A percentile compares a stretch with the other conserved stretches of the same genome.
Evolutionary conservation across 176 grass and related monocot species (phyloP).

Genomic region (Tillandsia fasciculata): DNA sequence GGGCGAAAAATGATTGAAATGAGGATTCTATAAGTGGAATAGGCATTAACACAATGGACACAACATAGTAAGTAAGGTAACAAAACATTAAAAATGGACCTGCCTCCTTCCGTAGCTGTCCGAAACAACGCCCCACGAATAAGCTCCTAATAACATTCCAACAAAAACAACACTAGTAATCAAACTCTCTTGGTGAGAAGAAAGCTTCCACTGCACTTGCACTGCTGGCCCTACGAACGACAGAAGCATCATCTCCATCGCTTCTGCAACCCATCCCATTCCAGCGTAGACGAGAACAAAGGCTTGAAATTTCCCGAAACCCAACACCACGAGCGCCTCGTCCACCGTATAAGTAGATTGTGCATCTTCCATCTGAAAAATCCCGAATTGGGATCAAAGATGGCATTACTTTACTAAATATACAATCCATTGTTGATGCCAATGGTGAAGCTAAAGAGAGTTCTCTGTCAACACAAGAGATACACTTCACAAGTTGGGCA

Average conservation of each 20-base stretch:
- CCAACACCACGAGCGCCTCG: slow-evolving; percentile 53
- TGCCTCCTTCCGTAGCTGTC: slow-evolving; percentile 96
- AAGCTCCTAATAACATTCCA: slow-evolving; percentile 84
- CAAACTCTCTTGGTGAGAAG: slow-evolving; percentile 77
- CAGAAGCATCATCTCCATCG: slow-evolving; percentile 99
- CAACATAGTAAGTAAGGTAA: not conserved
- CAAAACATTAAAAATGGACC: slow-evolving; percentile 45
- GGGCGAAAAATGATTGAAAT: too few species aligned
- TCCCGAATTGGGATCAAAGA: not conserved
- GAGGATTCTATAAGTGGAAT: too few species aligned
- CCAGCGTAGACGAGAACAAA: slow-evolving; percentile 74
- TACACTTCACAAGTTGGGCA: too few species aligned
- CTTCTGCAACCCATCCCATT: slow-evolving; percentile 73
- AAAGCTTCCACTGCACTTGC: slow-evolving; percentile 78
- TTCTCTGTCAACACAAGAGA: too few species aligned
- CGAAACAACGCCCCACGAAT: slow-evolving; percentile 79
- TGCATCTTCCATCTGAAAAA: slow-evolving; percentile 51
- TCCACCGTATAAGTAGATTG: slow-evolving; percentile 66
- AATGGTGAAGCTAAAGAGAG: too few species aligned
- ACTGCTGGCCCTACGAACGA: slow-evolving; percentile 89
- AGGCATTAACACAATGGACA: not conserved
- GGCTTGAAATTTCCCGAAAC: slow-evolving; percentile 76
- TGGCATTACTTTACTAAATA: too few species aligned
- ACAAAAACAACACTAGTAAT: slow-evolving; percentile 89
- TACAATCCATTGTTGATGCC: too few species aligned